Evolutionary conservation across 2,329 filamentous ascomycete genomes (phyloP).

Genomic region (Penicillium janthinellum): DNA sequence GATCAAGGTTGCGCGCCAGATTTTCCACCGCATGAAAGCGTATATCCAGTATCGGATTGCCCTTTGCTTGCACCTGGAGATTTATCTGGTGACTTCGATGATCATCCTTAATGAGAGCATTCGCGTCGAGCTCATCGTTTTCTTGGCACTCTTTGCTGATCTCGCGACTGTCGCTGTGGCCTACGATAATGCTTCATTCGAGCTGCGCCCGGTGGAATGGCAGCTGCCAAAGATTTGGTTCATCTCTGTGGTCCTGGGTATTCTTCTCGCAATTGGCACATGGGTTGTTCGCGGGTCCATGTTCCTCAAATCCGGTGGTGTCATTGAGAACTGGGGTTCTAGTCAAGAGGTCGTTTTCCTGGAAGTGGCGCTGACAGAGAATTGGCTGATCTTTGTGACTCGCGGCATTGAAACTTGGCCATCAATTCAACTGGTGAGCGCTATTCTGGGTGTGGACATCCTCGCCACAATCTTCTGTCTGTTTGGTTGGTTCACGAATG

Average conservation of each 20-base stretch:
- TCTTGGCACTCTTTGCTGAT: constrained; percentile 78
- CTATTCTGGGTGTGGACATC: constrained; percentile 71
- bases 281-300: constrained; percentile 74
- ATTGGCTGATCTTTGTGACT: constrained; percentile 96
- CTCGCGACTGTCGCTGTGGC: constrained; percentile 77
- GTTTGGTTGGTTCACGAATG: constrained; percentile 72
- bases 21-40: constrained; percentile 77
- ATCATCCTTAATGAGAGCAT: constrained; percentile 80
- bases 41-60: constrained; percentile 79
- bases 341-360: constrained; percentile 83
- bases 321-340: constrained; percentile 73
- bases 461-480: constrained; percentile 73
- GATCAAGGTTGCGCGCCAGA: constrained; percentile 73
- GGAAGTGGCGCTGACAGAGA: constrained; percentile 87
- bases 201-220: constrained; percentile 76
- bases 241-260: constrained; percentile 61
- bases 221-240: constrained; percentile 82
- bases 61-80: constrained; percentile 71
- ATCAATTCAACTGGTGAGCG: constrained; percentile 70
- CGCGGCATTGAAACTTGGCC: constrained; percentile 75
- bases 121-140: constrained; percentile 72
- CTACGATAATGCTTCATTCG: constrained; percentile 81
- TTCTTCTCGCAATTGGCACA: constrained; percentile 69
- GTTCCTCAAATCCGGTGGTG: constrained; percentile 69
- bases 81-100: constrained; percentile 77